Evolutionary conservation across 306 rosid species (phyloP).

Genomic region (Gastrolobium villosum): DNA sequence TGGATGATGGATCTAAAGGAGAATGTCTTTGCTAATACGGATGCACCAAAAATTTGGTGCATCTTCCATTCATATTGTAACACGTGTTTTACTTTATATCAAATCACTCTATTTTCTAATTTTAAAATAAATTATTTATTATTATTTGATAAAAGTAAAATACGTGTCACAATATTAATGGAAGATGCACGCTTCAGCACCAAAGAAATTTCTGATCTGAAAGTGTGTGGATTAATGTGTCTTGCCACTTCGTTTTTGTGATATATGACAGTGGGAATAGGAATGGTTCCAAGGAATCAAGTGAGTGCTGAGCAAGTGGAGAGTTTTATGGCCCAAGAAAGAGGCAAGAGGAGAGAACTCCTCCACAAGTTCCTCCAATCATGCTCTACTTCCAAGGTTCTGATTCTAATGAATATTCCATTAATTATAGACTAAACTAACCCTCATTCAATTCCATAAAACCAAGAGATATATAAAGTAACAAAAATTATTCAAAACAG

Average conservation of each 20-base stretch:
- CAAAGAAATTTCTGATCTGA: too few species aligned
- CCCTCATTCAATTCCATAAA: neutral
- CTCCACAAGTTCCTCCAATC: slow-evolving; percentile 70
- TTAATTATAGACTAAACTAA: neutral
- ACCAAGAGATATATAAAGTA: neutral
- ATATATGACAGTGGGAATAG: slow-evolving; percentile 72
- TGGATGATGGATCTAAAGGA: neutral
- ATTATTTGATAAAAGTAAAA: too few species aligned
- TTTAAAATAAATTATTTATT: too few species aligned
- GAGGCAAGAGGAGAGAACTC: slow-evolving; percentile 71
- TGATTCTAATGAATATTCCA: neutral
- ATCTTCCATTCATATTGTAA: too few species aligned
- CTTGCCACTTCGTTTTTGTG: slow-evolving; percentile 2
- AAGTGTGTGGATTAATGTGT: neutral
- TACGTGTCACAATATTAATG: too few species aligned
- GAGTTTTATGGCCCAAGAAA: slow-evolving; percentile 68
- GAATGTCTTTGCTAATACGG: too few species aligned
- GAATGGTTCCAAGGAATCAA: slow-evolving; percentile 78
- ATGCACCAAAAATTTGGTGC: too few species aligned
- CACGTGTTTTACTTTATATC: too few species aligned
- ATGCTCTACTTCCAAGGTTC: slow-evolving; percentile 69
- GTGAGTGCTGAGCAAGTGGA: slow-evolving; percentile 78
- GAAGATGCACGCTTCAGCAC: too few species aligned
- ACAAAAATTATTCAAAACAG: slow-evolving; percentile 48
- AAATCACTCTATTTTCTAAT: too few species aligned